Percentiles rank a stretch among this genome's conserved stretches.
phyloP scores from a whole-genome alignment of 495 filamentous ascomycete species.

The Aspergillus saccharolyticus region DNA sequence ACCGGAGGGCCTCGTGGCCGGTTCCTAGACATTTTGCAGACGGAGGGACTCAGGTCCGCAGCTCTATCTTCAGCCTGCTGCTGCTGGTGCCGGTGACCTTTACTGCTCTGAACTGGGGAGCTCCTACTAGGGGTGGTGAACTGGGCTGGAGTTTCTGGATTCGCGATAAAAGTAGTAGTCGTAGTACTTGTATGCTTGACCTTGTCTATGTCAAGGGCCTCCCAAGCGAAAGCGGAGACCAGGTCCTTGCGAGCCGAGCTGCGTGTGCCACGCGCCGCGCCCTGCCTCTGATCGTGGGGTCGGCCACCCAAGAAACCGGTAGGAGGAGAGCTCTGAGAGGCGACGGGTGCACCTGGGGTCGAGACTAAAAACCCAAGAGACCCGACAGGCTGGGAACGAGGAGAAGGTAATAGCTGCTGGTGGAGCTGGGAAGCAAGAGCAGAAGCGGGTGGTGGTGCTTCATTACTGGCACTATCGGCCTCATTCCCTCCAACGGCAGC shows the following conservation, averaged over 20 bases:
- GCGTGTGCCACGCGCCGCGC: slow-evolving; percentile 24
- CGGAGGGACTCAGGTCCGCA: background rate
- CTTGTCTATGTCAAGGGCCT: slow-evolving; percentile 18
- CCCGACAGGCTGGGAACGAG: slow-evolving; percentile 1
- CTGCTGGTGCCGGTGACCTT: no score
- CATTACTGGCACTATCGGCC: background rate
- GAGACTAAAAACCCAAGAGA: background rate
- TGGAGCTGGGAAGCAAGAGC: background rate
- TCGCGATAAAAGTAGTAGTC: no score
- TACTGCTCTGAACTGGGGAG: background rate
- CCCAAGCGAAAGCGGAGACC: slow-evolving; percentile 22
- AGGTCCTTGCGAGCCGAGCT: slow-evolving; percentile 16
- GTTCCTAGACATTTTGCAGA: slow-evolving; percentile 39
- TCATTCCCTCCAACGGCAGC: slow-evolving; percentile 6
- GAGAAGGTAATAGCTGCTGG: slow-evolving; percentile 2
- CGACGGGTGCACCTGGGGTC: background rate
- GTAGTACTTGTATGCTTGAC: slow-evolving; percentile 4
- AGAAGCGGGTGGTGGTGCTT: background rate
- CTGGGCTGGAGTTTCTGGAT: slow-evolving; percentile 8
- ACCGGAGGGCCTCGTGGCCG: slow-evolving; percentile 36
- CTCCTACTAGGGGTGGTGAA: background rate
- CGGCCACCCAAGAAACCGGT: background rate
- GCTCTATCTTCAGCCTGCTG: slow-evolving; percentile 8
- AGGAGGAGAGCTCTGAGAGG: slow-evolving; percentile 1
- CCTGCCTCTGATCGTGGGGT: slow-evolving; percentile 17